phyloP scores from a whole-genome alignment of 306 rosid species.

The Astragalus glycyphyllos region DNA sequence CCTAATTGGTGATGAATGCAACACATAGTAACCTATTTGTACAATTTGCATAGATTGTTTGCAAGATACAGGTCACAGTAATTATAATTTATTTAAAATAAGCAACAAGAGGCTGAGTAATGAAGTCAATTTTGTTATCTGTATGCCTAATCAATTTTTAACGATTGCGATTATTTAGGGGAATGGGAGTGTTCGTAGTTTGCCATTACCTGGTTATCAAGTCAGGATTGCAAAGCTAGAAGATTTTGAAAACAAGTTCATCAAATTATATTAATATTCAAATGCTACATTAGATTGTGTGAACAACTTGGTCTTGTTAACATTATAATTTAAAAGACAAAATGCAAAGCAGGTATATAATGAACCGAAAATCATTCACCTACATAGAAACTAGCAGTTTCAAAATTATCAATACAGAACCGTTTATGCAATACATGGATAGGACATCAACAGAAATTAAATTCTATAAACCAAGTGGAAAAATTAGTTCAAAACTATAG shows the following conservation, averaged over 20 bases:
- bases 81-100: conserved; percentile 9
- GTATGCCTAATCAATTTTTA: conserved; percentile 9
- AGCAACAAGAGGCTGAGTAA: conserved; percentile 12
- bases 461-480: conserved; percentile 25
- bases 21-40: conserved; percentile 23
- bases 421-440: conserved; percentile 19
- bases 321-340: conserved; percentile 14
- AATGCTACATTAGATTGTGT: conserved; percentile 29
- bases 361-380: conserved; percentile 25
- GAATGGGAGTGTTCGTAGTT: not conserved
- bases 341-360: conserved; percentile 25
- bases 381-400: conserved; percentile 10
- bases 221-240: conserved; percentile 21
- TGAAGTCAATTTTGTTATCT: conserved; percentile 7
- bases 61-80: conserved; percentile 9
- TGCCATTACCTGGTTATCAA: conserved; percentile 33
- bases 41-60: conserved; percentile 14
- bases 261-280: conserved; percentile 31
- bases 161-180: conserved; percentile 15
- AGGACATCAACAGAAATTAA: conserved; percentile 24
- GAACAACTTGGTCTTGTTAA: conserved; percentile 26
- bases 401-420: conserved; percentile 25
- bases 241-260: conserved; percentile 16
- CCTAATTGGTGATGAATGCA: conserved; percentile 21
- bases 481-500: conserved; percentile 29